Evolutionary conservation across 2,329 filamentous ascomycete species (phyloP).

Genomic region (Pyrenophora graminea): DNA sequence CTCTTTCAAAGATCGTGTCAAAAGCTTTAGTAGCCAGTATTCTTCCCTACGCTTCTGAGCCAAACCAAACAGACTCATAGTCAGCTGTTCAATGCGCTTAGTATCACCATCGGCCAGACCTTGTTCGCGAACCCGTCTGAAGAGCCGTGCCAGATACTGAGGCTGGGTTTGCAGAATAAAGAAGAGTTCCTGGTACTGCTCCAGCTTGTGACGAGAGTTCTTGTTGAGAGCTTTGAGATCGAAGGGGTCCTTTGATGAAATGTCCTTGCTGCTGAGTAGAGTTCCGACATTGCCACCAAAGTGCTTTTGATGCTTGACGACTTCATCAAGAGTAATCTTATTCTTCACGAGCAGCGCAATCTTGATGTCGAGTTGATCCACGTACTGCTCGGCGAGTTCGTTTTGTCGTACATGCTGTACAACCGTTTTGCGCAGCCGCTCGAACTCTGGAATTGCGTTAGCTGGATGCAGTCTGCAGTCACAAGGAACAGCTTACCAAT

Average conservation of each 20-base stretch:
- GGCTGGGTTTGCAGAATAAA: conserved; percentile 97
- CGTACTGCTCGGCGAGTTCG: conserved; percentile 95
- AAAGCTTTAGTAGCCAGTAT: conserved; percentile 90
- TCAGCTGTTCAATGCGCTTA: conserved; percentile 87
- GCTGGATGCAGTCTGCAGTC: neutral
- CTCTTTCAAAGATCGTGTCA: conserved; percentile 80
- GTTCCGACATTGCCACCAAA: conserved; percentile 88
- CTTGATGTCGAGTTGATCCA: conserved; percentile 98
- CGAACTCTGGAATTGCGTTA: conserved; percentile 68
- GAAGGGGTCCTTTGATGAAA: conserved; percentile 87
- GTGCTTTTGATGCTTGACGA: conserved; percentile 94
- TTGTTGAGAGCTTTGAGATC: conserved; percentile 98
- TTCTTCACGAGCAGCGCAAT: conserved; percentile 98
- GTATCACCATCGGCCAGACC: conserved; percentile 88
- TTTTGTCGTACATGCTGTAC: conserved; percentile 97
- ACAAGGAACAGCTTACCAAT: conserved; percentile 55
- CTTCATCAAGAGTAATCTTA: conserved; percentile 98
- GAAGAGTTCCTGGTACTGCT: conserved; percentile 96
- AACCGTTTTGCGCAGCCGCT: conserved; percentile 90
- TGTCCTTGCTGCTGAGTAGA: conserved; percentile 84
- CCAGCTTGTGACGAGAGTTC: conserved; percentile 90
- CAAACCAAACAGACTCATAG: conserved; percentile 96
- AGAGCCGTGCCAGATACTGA: conserved; percentile 87
- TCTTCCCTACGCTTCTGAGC: conserved; percentile 96
- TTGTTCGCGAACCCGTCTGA: conserved; percentile 80